Conservation (phyloP, 176 grass and related monocot genomes). For the Rhynchospora tenuis region DNA sequence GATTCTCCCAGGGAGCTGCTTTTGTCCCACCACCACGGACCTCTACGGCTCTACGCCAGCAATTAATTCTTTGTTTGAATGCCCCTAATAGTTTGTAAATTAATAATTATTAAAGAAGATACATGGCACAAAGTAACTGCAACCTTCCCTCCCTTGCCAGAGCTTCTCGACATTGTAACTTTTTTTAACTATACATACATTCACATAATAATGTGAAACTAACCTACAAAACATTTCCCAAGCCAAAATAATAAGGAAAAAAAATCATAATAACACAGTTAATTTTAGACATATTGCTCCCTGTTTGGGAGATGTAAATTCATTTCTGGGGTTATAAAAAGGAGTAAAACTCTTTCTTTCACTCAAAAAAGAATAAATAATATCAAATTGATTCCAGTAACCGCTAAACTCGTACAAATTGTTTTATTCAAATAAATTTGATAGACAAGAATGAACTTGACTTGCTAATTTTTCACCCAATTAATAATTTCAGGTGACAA, state of each 20-base stretch:
- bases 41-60: neutral
- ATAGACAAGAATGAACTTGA: neutral
- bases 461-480: neutral
- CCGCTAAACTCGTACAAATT: neutral
- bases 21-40: neutral
- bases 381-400: neutral
- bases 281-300: neutral
- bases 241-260: no score
- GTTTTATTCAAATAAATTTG: neutral
- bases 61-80: neutral
- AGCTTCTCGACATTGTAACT: neutral
- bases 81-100: no score
- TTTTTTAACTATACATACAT: neutral
- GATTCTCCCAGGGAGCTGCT: neutral
- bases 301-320: neutral
- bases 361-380: neutral
- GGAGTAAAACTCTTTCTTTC: neutral
- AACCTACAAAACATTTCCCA: no score
- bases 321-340: neutral
- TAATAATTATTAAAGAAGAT: neutral
- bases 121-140: neutral
- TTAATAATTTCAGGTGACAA: slow-evolving; percentile 17
- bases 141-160: neutral
- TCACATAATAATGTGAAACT: neutral
- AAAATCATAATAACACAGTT: neutral